phyloP scores from a whole-genome alignment of 2,329 filamentous ascomycete species.

The Sodiomyces alkalinus region DNA sequence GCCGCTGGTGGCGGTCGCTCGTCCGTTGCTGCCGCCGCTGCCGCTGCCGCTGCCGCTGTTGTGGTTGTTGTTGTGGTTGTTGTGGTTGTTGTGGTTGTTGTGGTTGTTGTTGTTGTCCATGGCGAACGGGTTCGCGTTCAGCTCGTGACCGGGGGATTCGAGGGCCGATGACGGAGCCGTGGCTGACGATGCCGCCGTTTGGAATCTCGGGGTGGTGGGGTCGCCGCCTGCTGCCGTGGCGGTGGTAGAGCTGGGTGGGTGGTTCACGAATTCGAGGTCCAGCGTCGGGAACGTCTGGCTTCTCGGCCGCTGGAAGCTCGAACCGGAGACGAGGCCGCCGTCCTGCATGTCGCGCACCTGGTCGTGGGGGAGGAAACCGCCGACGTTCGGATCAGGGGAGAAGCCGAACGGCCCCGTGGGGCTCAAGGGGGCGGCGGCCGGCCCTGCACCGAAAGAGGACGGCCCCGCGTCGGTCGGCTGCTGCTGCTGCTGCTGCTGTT shows the following conservation, averaged over 20 bases:
- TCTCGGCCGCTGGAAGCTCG: conserved; percentile 57
- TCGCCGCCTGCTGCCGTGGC: too few relatives aligned
- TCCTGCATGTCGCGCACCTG: conserved; percentile 19
- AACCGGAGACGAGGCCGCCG: conserved; percentile 17
- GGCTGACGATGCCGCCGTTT: conserved; percentile 25
- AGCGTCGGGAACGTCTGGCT: conserved; percentile 76
- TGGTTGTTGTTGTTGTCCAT: conserved; percentile 24
- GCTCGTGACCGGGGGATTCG: conserved; percentile 34
- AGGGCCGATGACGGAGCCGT: conserved; percentile 35
- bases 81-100: conserved; percentile 29
- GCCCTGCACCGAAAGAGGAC: conserved; percentile 54
- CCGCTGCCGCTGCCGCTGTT: conserved; percentile 33
- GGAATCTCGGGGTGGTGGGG: conserved; percentile 34
- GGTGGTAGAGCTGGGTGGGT: conserved; percentile 17
- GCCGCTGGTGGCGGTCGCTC: conserved; percentile 17
- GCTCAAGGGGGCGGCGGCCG: too few relatives aligned
- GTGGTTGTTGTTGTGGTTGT: conserved; percentile 21
- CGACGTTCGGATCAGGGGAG: conserved; percentile 56
- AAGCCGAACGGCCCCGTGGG: conserved; percentile 56
- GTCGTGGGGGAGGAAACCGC: conserved; percentile 40
- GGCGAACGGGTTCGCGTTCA: conserved; percentile 23
- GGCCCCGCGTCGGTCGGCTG: conserved; percentile 44
- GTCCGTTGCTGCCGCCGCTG: conserved; percentile 30
- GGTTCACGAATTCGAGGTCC: conserved; percentile 42
- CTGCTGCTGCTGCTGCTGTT: too few relatives aligned